A percentile compares a stretch with the other conserved stretches of the same genome.
These are phyloP conservation scores for Aspergillus tanneri DNA, from an alignment of 2,329 filamentous ascomycete genomes.

Conservation along the genomic window DNA sequence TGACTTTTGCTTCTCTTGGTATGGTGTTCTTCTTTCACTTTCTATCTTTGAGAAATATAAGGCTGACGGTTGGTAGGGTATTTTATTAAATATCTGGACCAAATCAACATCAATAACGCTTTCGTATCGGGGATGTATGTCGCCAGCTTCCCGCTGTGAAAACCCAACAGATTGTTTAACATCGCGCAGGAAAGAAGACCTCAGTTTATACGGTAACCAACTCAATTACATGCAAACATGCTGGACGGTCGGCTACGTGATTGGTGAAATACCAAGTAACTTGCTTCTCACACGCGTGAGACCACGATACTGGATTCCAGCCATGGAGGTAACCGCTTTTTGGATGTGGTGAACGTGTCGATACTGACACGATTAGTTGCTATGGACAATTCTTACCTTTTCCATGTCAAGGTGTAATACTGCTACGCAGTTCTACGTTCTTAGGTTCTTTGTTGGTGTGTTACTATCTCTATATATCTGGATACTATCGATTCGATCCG, in stretches of 20 bases:
- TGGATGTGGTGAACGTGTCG: not conserved
- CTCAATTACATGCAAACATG: conserved; percentile 57
- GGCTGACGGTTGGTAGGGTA: conserved; percentile 39
- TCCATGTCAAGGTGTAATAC: conserved; percentile 42
- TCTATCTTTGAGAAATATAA: not conserved
- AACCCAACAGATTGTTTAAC: not conserved
- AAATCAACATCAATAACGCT: conserved; percentile 48
- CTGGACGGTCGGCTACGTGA: conserved; percentile 62
- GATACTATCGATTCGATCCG: not conserved
- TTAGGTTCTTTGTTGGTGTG: conserved; percentile 52
- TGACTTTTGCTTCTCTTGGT: conserved; percentile 50
- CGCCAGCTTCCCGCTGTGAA: not conserved
- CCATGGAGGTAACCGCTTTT: conserved; percentile 40
- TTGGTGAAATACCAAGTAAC: conserved; percentile 54
- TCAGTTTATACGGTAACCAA: conserved; percentile 54
- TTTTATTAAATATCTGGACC: conserved; percentile 53
- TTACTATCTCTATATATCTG: not conserved
- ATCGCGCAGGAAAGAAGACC: conserved; percentile 50
- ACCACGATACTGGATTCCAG: conserved; percentile 51
- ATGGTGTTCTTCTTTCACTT: conserved; percentile 3
- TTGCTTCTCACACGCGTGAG: conserved; percentile 52
- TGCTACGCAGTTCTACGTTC: conserved; percentile 46
- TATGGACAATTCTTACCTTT: conserved; percentile 53
- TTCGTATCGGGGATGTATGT: conserved; percentile 49
- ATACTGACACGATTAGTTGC: conserved; percentile 29